A percentile compares a stretch with the other conserved stretches of the same genome.
Evolutionary conservation across 2,329 filamentous ascomycete species (phyloP).

Genomic region (Paecilomyces fulvus): DNA sequence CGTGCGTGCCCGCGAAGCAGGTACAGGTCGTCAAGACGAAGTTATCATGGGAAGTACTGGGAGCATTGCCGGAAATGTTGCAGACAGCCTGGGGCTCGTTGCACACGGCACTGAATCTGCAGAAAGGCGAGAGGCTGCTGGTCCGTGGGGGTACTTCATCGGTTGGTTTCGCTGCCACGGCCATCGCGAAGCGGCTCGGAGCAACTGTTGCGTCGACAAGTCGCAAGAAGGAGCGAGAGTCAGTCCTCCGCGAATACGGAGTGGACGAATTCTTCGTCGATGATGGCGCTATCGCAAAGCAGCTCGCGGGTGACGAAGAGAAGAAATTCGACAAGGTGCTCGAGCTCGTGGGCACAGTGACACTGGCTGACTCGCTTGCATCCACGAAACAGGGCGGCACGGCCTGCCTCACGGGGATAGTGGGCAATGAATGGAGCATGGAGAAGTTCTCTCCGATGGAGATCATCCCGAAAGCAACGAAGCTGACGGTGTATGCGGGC

Average conservation of each 20-base stretch:
- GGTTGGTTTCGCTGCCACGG: conserved; percentile 40
- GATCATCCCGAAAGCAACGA: conserved; percentile 31
- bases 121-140: conserved; percentile 36
- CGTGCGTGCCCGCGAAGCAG: conserved; percentile 34
- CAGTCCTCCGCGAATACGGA: conserved; percentile 31
- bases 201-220: conserved; percentile 35
- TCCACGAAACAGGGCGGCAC: conserved; percentile 32
- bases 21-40: conserved; percentile 29
- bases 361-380: conserved; percentile 36
- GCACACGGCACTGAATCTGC: conserved; percentile 30
- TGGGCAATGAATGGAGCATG: conserved; percentile 35
- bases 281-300: conserved; percentile 29
- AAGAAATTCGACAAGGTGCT: conserved; percentile 38
- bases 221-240: conserved; percentile 25
- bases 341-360: conserved; percentile 38
- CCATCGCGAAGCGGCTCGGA: conserved; percentile 36
- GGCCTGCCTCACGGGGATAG: conserved; percentile 41
- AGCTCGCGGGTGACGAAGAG: conserved; percentile 21
- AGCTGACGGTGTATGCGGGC: conserved; percentile 35
- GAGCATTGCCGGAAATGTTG: conserved; percentile 44
- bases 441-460: conserved; percentile 37
- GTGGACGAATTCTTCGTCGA: conserved; percentile 39
- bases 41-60: conserved; percentile 36
- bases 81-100: conserved; percentile 43
- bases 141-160: conserved; percentile 43